Evolutionary conservation across 2,329 filamentous ascomycete genomes (phyloP).

Genomic region (Sarocladium strictum): DNA sequence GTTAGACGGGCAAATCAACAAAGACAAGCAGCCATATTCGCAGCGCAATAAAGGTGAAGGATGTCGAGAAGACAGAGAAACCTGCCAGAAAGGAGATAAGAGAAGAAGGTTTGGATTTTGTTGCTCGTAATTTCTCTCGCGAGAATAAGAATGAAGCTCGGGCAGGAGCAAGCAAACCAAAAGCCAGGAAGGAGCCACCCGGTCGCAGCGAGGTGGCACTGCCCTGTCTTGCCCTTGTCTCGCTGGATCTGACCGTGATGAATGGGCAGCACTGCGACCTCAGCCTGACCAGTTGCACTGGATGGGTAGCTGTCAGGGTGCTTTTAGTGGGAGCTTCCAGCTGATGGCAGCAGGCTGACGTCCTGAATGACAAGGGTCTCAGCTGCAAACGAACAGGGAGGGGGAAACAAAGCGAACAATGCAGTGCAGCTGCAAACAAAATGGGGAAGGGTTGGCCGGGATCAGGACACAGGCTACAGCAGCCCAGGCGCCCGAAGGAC

Average conservation of each 20-base stretch:
- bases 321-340: background rate
- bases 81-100: background rate
- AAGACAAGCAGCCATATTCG: background rate
- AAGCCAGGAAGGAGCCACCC: background rate
- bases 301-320: background rate
- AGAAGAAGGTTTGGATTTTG: background rate
- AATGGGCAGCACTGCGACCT: background rate
- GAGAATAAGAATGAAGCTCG: background rate
- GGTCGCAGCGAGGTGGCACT: background rate
- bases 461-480: background rate
- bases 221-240: background rate
- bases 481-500: background rate
- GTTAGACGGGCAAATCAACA: background rate
- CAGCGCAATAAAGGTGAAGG: background rate
- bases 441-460: background rate
- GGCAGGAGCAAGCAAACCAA: background rate
- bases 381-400: slow-evolving; percentile 1
- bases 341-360: background rate
- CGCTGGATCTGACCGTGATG: background rate
- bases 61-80: background rate
- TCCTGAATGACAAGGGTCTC: background rate
- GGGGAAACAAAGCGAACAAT: background rate
- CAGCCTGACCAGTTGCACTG: background rate
- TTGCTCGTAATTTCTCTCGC: background rate
- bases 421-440: too few relatives aligned